Base-by-base conservation (phyloP, 768 basidiomycete species). In the Tephrocybe sp. region DNA sequence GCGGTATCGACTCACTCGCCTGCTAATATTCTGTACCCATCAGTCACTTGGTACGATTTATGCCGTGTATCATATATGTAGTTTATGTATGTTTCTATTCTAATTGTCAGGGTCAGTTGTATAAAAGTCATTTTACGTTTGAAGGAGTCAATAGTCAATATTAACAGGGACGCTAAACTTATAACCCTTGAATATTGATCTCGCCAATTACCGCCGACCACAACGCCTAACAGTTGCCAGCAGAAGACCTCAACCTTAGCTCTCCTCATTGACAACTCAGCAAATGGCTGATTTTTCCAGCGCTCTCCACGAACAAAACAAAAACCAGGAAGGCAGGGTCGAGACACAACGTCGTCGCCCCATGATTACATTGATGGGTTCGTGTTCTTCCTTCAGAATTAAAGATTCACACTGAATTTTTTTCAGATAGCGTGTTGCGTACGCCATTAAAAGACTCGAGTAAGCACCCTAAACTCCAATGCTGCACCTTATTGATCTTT, bases 361-460 rank as follows among this genome's bases (percentile, higher is more conserved):
- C 27, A 39, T 31, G 28, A 45, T 36, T 19, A 51, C 50, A 19
- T 38, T 53, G n/a, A 53, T 53, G 52, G 52, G 52, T 53, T 9
- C 22, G 46, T 38, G 1, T 16, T 19, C 31, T 13, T 42, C 35
- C 6, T 22, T 31, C n/a, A 7, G 2, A 16, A 11, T 24, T n/a
- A 27, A 15, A 28, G 25, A 15, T 15, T 3, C 8, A 18, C 8
- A 31, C 9, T 39, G 36, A 24, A 12, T 22, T 12, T 21, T 11
- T 39, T 39, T 9, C 21, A 53, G 52, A 53, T 25, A 34, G 52
- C 19, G 41, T 53, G n/a, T 28, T 53, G 35, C 52, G 42, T 19
- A 53, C 52, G 38, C 52, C 52, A 9, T 34, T 53, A 32, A 49
- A 49, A 27, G 12, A 40, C 24, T 13, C 26, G 39, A 49, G 48